Evolutionary conservation across 768 basidiomycete genomes (phyloP).

Genomic region (Kwoniella bestiolae): DNA sequence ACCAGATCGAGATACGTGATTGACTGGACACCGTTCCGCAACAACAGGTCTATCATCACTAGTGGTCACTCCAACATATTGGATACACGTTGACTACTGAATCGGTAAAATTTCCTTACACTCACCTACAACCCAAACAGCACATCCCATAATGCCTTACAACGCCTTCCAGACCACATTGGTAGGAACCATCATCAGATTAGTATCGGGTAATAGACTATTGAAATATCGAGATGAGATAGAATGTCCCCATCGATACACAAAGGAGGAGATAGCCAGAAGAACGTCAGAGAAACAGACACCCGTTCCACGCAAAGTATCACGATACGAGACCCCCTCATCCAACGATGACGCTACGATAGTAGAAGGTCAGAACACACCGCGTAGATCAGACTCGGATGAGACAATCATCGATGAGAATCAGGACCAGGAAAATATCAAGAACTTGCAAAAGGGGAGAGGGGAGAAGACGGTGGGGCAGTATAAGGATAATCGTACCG

Average conservation of each 20-base stretch:
- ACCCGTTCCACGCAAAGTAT: background rate
- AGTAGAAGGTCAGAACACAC: background rate
- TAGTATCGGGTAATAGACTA: conserved; percentile 6
- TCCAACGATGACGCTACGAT: background rate
- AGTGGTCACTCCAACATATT: too few relatives aligned
- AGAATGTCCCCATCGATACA: conserved; percentile 19
- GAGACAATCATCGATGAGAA: conserved; percentile 11
- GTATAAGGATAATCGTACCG: background rate
- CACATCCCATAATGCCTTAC: conserved; percentile 11
- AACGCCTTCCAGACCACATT: conserved; percentile 23
- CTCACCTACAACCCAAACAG: too few relatives aligned
- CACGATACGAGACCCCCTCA: background rate
- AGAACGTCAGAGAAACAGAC: background rate
- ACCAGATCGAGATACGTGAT: too few relatives aligned
- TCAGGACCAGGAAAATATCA: background rate
- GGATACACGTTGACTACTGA: background rate
- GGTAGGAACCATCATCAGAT: conserved; percentile 12
- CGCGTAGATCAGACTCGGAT: conserved; percentile 10
- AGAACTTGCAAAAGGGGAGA: background rate
- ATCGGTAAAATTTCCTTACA: too few relatives aligned
- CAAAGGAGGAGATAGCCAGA: conserved; percentile 3
- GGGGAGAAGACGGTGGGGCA: background rate
- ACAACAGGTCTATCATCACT: too few relatives aligned
- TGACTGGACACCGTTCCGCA: too few relatives aligned
- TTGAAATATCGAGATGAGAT: conserved; percentile 26